Base-by-base conservation (phyloP, 1,139 yeast species). In the Petasospora fabianii region DNA sequence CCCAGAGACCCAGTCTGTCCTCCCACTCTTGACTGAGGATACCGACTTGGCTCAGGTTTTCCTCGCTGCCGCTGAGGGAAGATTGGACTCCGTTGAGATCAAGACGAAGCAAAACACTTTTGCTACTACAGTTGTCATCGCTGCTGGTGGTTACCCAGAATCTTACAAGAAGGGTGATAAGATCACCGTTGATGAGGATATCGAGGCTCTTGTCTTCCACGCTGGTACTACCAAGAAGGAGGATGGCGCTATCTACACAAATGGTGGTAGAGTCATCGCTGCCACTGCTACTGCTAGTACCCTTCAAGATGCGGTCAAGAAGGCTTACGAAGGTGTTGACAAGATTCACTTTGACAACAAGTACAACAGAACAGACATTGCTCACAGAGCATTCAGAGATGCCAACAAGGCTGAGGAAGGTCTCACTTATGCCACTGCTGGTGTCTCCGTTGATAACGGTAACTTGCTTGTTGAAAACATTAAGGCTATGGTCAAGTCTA, bases 121-220 rank as follows among this genome's bases (percentile, higher is more conserved):
- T 53, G 80, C 96, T 30, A 83, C 97, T 29, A 90, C 97, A 11
- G 97, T 94, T 21, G 97, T 94, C 9, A 75, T 92, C 78, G 80
- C 97, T 34, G 97, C 98, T 45, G 96, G 92, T 48, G 98, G 99
- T 3, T 94, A 94, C 62, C 99, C 99, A 14, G 95, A 84, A 54
- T 50, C 77, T 11, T 94, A 94, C 64, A 67, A 67, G 27, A 92
- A 88, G 67, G 96, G 96, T 37, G 96, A 90, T 55, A 84, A 71
- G 57, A 90, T 94, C 57, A 76, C 80, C 5, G 66, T 88, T 43
- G 59, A 51, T 27, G 35, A 43, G 6, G 66, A 66, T 38, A 61
- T 62, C 21, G 57, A 66, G 14, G 59, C 73, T 39, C 54, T 77
- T 46, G 78, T 94, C 40, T 92, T 92, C 82, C 98, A 94, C 57